Evolutionary conservation across 495 filamentous ascomycete genomes (phyloP).

Genomic region (Polyplosphaeria fusca): DNA sequence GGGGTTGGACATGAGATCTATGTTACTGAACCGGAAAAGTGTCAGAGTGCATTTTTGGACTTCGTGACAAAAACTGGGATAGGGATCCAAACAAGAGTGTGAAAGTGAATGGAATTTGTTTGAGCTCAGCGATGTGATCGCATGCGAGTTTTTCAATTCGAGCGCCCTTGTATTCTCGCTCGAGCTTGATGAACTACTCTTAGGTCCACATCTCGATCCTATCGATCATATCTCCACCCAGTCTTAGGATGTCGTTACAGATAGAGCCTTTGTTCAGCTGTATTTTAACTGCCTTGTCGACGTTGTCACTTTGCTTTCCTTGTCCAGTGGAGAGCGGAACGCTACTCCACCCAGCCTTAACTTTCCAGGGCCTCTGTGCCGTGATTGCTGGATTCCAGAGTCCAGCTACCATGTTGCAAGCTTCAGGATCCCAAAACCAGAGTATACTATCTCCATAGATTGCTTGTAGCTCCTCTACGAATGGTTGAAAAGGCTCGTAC

Average conservation of each 20-base stretch:
- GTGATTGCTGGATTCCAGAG: constrained; percentile 73
- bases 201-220: too few relatives aligned
- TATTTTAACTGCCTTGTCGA: constrained; percentile 45
- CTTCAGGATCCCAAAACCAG: constrained; percentile 66
- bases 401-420: constrained; percentile 62
- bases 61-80: constrained; percentile 2
- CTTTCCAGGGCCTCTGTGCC: constrained; percentile 56
- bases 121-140: too few relatives aligned
- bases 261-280: constrained; percentile 70
- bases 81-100: too few relatives aligned
- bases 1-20: constrained; percentile 35
- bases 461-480: constrained; percentile 58
- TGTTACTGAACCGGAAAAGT: constrained; percentile 29
- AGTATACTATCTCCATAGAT: constrained; percentile 63
- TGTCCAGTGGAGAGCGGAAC: constrained; percentile 45
- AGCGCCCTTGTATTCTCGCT: too few relatives aligned
- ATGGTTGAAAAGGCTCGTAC: constrained; percentile 49
- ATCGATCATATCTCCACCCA: constrained; percentile 59
- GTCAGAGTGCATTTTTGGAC: constrained; percentile 25
- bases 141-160: too few relatives aligned
- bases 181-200: too few relatives aligned
- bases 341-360: constrained; percentile 68
- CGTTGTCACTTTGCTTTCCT: constrained; percentile 26
- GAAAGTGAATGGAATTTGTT: too few relatives aligned
- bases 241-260: constrained; percentile 72